Base-by-base conservation (phyloP, 1,284 basidiomycete genomes). In the Marasmius oreades region DNA sequence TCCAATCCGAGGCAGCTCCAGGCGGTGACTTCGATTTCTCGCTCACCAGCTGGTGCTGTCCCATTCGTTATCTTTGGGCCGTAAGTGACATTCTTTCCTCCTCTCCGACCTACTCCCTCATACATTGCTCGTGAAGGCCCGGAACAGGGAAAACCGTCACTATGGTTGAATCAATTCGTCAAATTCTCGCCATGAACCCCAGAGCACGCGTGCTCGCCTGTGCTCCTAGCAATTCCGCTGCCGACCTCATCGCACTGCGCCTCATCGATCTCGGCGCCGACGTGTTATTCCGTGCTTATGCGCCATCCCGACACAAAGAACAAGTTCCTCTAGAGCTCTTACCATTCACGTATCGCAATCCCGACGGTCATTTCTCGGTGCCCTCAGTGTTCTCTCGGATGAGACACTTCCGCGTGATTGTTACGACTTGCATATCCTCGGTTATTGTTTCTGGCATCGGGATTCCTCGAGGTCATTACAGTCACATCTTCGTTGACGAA, bases 11-110 rank as follows among this genome's bases (percentile, higher is more conserved):
- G 77, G 11, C 86, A 88, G 60, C 61, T 77, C 1, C 74, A 74
- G 56, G 85, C 85, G 5, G 78, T 87, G 1, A 67, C 69, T 2
- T 77, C 80, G 0, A 85, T 88, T 36, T 57, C 79, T 2, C 64
- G 66, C 10, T 70, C 75, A 44, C 67, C 70, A 11, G 63, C 73
- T 1, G 81, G 81, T 0, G 76, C 80, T 1, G 69, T 74, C 0
- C 82, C 84, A 0, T 88, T 88, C 62, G 69, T 83, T 8, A 68
- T 88, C 1, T 87, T 85, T 67, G 86, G 86, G 22, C 85, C 86
- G 84, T 86, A 69, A 70, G 85, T 77, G 45, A 6, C 55, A 3
- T 42, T n/a, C 39, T 7, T 42, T 20, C 39, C 39, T 42, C 39
- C 7, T 18, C 5, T 42, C 7, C 6, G 39, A 10, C 28, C 10